These are phyloP conservation scores for Xerocomus potaroensis DNA, from an alignment of 768 basidiomycete genomes.

Conservation along the genomic window DNA sequence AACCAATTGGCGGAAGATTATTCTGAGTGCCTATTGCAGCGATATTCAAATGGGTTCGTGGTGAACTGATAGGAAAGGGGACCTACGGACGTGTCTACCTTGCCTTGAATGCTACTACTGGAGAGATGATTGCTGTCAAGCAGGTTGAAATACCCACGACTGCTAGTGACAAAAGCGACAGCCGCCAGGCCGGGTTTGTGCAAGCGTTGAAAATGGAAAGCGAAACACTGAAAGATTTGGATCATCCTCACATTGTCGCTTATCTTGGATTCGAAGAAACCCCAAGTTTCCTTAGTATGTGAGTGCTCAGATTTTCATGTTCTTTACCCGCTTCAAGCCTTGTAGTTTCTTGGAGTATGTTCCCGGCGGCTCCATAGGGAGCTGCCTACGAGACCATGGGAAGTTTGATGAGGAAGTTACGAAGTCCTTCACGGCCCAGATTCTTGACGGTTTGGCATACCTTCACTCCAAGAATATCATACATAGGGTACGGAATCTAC, in stretches of 20 bases:
- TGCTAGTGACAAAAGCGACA: conserved; percentile 86
- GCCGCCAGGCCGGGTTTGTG: conserved; percentile 78
- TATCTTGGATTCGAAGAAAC: conserved; percentile 96
- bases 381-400: conserved; percentile 85
- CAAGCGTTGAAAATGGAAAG: conserved; percentile 93
- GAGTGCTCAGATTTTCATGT: conserved; percentile 31
- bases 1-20: neutral
- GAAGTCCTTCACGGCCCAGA: conserved; percentile 89
- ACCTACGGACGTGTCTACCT: conserved; percentile 97
- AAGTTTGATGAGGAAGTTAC: conserved; percentile 91
- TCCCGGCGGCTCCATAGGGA: conserved; percentile 92
- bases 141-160: conserved; percentile 96
- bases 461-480: conserved; percentile 89
- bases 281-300: conserved; percentile 87
- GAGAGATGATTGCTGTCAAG: conserved; percentile 99
- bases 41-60: conserved; percentile 98
- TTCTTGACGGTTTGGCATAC: conserved; percentile 87
- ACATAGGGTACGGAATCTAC: conserved; percentile 62
- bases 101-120: conserved; percentile 91
- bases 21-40: conserved; percentile 40
- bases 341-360: conserved; percentile 96
- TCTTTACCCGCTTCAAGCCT: conserved; percentile 6
- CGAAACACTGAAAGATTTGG: conserved; percentile 92
- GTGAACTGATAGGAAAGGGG: conserved; percentile 95
- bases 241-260: conserved; percentile 96